Evolutionary conservation across 768 basidiomycete species (phyloP).

Genomic region (Myochromella boudieri): DNA sequence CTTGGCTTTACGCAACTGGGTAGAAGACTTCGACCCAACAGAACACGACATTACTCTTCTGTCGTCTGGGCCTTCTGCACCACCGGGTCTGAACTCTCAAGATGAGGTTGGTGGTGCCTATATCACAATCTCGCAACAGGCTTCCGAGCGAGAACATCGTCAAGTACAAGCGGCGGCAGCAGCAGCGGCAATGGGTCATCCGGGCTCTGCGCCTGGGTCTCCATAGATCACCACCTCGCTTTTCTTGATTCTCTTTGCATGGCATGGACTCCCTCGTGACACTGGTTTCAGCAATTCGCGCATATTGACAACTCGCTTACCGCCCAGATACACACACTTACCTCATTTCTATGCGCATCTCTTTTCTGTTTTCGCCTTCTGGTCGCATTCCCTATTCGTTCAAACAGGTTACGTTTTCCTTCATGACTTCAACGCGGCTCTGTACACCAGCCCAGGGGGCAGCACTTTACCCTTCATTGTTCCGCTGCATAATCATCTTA

Average conservation of each 20-base stretch:
- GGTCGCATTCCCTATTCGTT: slow-evolving; percentile 13
- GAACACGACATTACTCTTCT: slow-evolving; percentile 60
- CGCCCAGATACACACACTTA: slow-evolving; percentile 6
- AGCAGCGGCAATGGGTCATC: neutral
- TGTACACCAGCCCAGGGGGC: slow-evolving; percentile 27
- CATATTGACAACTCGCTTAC: slow-evolving; percentile 16
- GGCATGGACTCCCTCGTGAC: slow-evolving; percentile 23
- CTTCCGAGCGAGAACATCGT: slow-evolving; percentile 65
- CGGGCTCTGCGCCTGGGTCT: slow-evolving; percentile 22
- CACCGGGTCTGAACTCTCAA: slow-evolving; percentile 61
- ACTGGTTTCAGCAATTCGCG: slow-evolving; percentile 26
- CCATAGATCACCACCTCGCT: slow-evolving; percentile 22
- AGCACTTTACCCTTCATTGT: slow-evolving; percentile 8
- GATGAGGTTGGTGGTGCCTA: slow-evolving; percentile 85
- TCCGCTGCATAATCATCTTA: slow-evolving; percentile 22
- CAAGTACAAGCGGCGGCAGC: slow-evolving; percentile 26
- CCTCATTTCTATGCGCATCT: slow-evolving; percentile 23
- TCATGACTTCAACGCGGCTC: slow-evolving; percentile 21
- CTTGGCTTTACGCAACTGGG: slow-evolving; percentile 75
- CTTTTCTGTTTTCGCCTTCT: slow-evolving; percentile 8
- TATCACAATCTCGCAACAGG: slow-evolving; percentile 81
- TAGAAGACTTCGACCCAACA: slow-evolving; percentile 71
- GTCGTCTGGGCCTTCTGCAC: slow-evolving; percentile 55
- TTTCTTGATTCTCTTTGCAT: slow-evolving; percentile 21
- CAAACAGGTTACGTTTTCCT: slow-evolving; percentile 14